Percentiles rank a stretch among this genome's conserved stretches.
Evolutionary conservation across 768 basidiomycete genomes (phyloP).

Genomic region (Leccinum uliginosum): DNA sequence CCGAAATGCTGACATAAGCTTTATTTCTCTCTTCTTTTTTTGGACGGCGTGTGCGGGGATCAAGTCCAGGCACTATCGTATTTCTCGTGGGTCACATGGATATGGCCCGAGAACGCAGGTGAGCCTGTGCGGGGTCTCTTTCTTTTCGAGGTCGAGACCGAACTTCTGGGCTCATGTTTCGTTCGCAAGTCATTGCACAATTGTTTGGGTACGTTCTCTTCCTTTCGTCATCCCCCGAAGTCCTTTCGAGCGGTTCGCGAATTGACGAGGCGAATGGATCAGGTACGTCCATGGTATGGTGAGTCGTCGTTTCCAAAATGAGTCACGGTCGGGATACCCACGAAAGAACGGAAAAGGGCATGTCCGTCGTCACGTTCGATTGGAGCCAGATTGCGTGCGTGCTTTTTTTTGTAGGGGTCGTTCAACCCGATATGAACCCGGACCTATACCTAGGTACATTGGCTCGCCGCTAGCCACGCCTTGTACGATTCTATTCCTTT

Average conservation of each 20-base stretch:
- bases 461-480: slow-evolving; percentile 65
- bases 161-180: background rate
- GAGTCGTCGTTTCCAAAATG: slow-evolving; percentile 4
- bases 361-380: slow-evolving; percentile 76
- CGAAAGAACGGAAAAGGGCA: slow-evolving; percentile 34
- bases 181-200: slow-evolving; percentile 37
- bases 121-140: slow-evolving; percentile 13
- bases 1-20: slow-evolving; percentile 11
- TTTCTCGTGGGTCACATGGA: slow-evolving; percentile 60
- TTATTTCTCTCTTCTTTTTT: background rate
- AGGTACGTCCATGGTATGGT: slow-evolving; percentile 45
- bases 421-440: background rate
- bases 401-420: slow-evolving; percentile 8
- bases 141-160: slow-evolving; percentile 4
- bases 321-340: background rate
- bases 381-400: slow-evolving; percentile 62
- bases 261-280: background rate
- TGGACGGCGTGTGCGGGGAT: background rate
- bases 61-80: slow-evolving; percentile 47
- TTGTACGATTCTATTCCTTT: slow-evolving; percentile 28
- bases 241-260: too few relatives aligned
- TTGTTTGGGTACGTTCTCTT: slow-evolving; percentile 40
- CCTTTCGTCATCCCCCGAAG: background rate
- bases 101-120: slow-evolving; percentile 45
- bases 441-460: slow-evolving; percentile 18